Base-by-base conservation (phyloP, 139 green algal species). In the Trebouxia sp. region DNA sequence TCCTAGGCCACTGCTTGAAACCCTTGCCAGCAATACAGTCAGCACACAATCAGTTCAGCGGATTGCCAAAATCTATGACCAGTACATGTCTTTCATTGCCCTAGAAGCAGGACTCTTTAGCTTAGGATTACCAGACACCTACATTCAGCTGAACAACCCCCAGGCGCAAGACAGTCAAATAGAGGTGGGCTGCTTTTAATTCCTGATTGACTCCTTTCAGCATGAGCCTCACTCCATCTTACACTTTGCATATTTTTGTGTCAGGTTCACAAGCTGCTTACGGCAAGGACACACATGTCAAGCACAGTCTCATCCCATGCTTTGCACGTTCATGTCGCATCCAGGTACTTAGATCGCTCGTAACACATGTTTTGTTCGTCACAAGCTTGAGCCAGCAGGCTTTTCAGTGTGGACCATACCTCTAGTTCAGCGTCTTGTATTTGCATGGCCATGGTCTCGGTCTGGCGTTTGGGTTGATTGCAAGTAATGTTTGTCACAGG, bases 121-220 rank as follows among this genome's bases (percentile, higher is more conserved):
- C 0, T 86, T 99, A n/a, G 89, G 83, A 3, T 83, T 97, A 62
- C 91, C 92, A 11, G 77, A 92, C 45, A 85, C 82, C 28, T 99
- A 98, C 77, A 80, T 97, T 37, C 77, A 93, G 53, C 88, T 99
- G 20, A 98, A 99, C 84, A 94, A 98, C 84, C 97, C 96, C 0
- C 76, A 83, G 17, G 93, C 92, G 1, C 80, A 86, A 39, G 97
- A 99, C 78, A 84, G 82, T 9, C 89, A 97, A 76, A 97, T 99
- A 28, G 93, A 98, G 89, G 89, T 90, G 39, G 9, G 80, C 6
- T 24, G 35, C 35, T 43, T 12, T 48, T 12, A 75, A 5, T 32
- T 4, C n/a, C 22, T 69, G 56, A 58, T 17, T 28, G 50, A n/a
- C n/a, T n/a, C n/a, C n/a, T n/a, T n/a, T n/a, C n/a, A n/a, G n/a